Percentiles rank a stretch among this genome's conserved stretches.
phyloP scores from a whole-genome alignment of 2,329 filamentous ascomycete species.

The Ilyonectria destructans region DNA sequence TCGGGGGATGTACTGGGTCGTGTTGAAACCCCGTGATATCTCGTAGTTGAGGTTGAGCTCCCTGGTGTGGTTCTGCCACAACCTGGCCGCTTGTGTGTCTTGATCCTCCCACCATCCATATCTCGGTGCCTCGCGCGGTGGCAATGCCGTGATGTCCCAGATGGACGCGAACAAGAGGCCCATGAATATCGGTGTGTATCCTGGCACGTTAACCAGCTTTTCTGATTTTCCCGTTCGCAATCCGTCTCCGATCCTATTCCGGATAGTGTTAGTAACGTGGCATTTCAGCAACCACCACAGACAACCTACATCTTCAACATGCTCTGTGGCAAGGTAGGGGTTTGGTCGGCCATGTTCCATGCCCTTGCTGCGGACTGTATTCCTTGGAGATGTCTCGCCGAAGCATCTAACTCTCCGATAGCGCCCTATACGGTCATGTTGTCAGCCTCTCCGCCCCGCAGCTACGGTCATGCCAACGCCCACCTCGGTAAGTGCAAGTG shows the following conservation, averaged over 20 bases:
- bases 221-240: constrained; percentile 58
- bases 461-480: constrained; percentile 17
- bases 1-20: constrained; percentile 52
- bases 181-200: constrained; percentile 63
- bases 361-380: constrained; percentile 52
- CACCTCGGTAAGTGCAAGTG: constrained; percentile 63
- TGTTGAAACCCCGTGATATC: constrained; percentile 54
- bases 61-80: constrained; percentile 57
- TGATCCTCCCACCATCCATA: constrained; percentile 58
- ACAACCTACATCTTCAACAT: constrained; percentile 60
- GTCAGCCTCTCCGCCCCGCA: constrained; percentile 29
- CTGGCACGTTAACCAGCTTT: constrained; percentile 58
- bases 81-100: constrained; percentile 55
- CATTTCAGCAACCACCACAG: not conserved
- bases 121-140: constrained; percentile 54
- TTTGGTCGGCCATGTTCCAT: constrained; percentile 40
- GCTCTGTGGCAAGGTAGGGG: constrained; percentile 57
- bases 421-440: constrained; percentile 54
- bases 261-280: constrained; percentile 29
- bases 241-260: constrained; percentile 58
- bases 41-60: constrained; percentile 57
- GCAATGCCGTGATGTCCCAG: constrained; percentile 57
- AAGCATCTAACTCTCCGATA: constrained; percentile 61
- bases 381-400: constrained; percentile 60
- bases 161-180: constrained; percentile 62